A percentile compares a stretch with the other conserved stretches of the same genome.
phyloP scores from a whole-genome alignment of 1,139 yeast species.

The Blastobotrys apis region DNA sequence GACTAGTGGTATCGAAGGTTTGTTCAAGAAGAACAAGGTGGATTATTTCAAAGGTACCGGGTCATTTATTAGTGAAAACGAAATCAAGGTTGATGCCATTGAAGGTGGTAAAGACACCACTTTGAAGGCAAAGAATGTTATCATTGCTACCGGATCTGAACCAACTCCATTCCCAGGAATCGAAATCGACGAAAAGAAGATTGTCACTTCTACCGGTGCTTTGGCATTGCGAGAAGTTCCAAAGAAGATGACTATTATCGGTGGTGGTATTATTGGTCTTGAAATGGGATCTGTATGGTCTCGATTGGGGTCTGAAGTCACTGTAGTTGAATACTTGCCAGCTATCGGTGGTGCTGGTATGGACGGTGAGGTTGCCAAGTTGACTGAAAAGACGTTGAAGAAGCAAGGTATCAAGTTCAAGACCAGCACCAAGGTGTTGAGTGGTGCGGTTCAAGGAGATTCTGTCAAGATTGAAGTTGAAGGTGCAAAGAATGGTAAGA shows the following conservation, averaged over 20 bases:
- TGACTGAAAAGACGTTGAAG: conserved; percentile 80
- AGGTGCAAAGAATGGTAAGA: conserved; percentile 80
- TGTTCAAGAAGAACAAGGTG: conserved; percentile 93
- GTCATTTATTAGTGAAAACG: conserved; percentile 77
- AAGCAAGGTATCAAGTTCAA: conserved; percentile 96
- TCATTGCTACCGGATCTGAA: conserved; percentile 98
- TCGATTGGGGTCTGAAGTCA: conserved; percentile 92
- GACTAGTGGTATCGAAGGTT: conserved; percentile 90
- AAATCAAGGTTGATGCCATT: conserved; percentile 73
- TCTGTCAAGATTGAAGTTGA: conserved; percentile 83
- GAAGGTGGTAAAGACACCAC: conserved; percentile 72
- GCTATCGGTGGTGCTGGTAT: conserved; percentile 92
- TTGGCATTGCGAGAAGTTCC: conserved; percentile 82
- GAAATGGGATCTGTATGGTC: conserved; percentile 99
- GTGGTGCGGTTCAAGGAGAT: conserved; percentile 86
- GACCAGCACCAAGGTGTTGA: conserved; percentile 84
- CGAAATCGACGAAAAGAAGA: conserved; percentile 93
- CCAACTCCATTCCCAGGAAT: conserved; percentile 99
- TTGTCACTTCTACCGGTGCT: conserved; percentile 94
- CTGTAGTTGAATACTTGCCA: conserved; percentile 85
- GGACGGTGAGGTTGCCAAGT: conserved; percentile 93
- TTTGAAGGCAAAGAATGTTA: conserved; percentile 77
- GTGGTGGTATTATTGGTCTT: conserved; percentile 99
- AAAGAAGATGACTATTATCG: conserved; percentile 86
- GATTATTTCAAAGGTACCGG: conserved; percentile 93